These are phyloP conservation scores for Elsinoe necatrix DNA, from an alignment of 2,329 filamentous ascomycete species.

Conservation along the genomic window DNA sequence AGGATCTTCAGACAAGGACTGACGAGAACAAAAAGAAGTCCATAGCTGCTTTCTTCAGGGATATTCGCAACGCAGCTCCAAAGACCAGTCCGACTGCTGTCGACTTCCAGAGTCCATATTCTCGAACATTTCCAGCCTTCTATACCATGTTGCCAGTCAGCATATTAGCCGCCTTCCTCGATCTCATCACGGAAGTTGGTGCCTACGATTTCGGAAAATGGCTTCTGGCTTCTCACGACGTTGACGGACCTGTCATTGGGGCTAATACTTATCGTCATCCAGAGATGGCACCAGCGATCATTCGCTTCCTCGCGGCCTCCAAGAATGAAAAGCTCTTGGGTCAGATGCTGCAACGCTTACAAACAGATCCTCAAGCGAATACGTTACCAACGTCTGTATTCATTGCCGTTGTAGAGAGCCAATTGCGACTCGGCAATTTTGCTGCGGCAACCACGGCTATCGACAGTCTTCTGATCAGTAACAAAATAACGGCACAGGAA, in stretches of 20 bases:
- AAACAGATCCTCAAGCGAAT: conserved; percentile 14
- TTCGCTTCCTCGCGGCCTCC: conserved; percentile 46
- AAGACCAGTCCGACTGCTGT: not conserved
- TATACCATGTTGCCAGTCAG: conserved; percentile 38
- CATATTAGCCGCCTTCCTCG: conserved; percentile 44
- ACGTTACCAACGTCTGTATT: conserved; percentile 24
- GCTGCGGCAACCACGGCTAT: conserved; percentile 26
- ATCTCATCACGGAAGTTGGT: conserved; percentile 40
- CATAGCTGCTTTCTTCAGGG: conserved; percentile 35
- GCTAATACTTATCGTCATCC: conserved; percentile 38
- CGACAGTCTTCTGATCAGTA: conserved; percentile 28
- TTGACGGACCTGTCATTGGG: conserved; percentile 48
- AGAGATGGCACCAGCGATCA: conserved; percentile 43
- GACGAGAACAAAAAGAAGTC: conserved; percentile 38
- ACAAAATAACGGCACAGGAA: not conserved
- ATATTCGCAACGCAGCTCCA: conserved; percentile 14
- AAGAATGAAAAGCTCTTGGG: conserved; percentile 33
- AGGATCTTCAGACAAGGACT: conserved; percentile 33
- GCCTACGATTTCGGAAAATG: conserved; percentile 44
- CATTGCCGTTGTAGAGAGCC: conserved; percentile 35
- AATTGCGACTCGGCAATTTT: conserved; percentile 36
- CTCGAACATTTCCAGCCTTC: conserved; percentile 38
- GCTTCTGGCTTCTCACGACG: conserved; percentile 44
- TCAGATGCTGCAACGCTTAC: conserved; percentile 21
- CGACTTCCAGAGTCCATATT: conserved; percentile 25